phyloP scores from a whole-genome alignment of 108 stramenopile species.

The Pseudonitzschia delicatissima region DNA sequence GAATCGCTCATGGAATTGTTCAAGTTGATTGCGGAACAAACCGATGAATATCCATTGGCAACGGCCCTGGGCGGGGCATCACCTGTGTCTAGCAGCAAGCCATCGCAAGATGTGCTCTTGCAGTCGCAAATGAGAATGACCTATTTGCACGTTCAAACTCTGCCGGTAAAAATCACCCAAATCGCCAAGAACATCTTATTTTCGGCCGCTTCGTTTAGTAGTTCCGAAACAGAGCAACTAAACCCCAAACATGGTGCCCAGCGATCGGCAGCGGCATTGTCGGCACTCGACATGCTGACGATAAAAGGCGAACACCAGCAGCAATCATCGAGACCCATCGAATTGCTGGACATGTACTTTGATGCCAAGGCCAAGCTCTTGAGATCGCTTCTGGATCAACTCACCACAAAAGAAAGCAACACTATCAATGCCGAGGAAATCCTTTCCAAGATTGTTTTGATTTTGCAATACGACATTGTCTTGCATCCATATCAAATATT shows the following conservation, averaged over 20 bases:
- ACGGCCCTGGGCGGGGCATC: slow-evolving; percentile 49
- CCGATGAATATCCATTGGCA: slow-evolving; percentile 65
- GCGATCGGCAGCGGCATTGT: slow-evolving; percentile 63
- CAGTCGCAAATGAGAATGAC: slow-evolving; percentile 77
- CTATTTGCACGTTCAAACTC: slow-evolving; percentile 76
- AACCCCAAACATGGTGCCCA: slow-evolving; percentile 39
- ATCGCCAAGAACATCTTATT: slow-evolving; percentile 49
- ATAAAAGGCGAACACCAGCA: slow-evolving; percentile 9
- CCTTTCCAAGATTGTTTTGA: slow-evolving; percentile 73
- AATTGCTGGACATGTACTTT: slow-evolving; percentile 79
- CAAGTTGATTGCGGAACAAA: slow-evolving; percentile 57
- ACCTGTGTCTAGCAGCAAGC: background rate
- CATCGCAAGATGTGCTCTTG: slow-evolving; percentile 31
- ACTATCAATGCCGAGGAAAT: slow-evolving; percentile 57
- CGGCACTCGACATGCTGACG: slow-evolving; percentile 63
- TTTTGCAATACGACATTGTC: slow-evolving; percentile 84
- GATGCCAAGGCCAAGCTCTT: slow-evolving; percentile 76
- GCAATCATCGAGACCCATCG: slow-evolving; percentile 13
- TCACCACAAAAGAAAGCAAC: slow-evolving; percentile 24
- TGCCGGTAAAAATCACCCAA: slow-evolving; percentile 61
- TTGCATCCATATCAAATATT: slow-evolving; percentile 85
- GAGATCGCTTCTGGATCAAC: slow-evolving; percentile 53
- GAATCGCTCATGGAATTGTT: slow-evolving; percentile 57
- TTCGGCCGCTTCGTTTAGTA: slow-evolving; percentile 34
- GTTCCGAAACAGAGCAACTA: background rate